Evolutionary conservation across 495 filamentous ascomycete genomes (phyloP).

Genomic region (Trichoderma erinaceum): DNA sequence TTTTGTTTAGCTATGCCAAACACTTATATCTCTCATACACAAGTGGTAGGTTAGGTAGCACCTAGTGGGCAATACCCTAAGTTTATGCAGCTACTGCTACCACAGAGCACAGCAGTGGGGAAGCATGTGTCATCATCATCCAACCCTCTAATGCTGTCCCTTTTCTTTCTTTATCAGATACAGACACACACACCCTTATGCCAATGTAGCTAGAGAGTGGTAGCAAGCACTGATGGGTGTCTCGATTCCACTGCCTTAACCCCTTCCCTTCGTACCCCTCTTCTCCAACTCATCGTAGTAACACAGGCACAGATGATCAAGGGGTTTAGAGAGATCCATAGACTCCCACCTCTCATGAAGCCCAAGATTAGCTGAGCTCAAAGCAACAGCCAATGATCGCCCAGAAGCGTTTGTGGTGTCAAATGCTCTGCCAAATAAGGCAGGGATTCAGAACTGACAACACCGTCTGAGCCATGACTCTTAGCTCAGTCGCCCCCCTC

Average conservation of each 20-base stretch:
- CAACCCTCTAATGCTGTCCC: background rate
- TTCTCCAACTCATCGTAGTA: background rate
- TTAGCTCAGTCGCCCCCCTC: background rate
- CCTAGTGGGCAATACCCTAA: background rate
- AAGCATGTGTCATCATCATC: conserved; percentile 5
- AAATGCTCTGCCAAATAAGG: background rate
- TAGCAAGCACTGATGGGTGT: background rate
- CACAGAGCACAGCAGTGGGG: background rate
- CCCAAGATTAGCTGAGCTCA: background rate
- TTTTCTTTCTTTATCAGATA: background rate
- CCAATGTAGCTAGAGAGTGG: background rate
- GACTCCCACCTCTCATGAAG: background rate
- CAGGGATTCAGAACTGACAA: background rate
- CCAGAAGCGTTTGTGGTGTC: background rate
- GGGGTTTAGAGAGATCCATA: background rate
- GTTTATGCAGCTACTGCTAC: conserved; percentile 5
- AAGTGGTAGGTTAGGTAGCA: too few species aligned
- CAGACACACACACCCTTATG: background rate
- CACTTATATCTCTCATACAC: conserved; percentile 12
- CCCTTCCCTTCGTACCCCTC: background rate
- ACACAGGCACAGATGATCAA: background rate
- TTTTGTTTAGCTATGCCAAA: background rate
- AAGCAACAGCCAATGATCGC: background rate
- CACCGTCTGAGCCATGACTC: background rate
- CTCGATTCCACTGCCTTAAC: background rate